Percentiles rank a stretch among this genome's conserved stretches.
These are phyloP conservation scores for Fistulifera solaris DNA, from an alignment of 108 stramenopile genomes.

Conservation along the genomic window DNA sequence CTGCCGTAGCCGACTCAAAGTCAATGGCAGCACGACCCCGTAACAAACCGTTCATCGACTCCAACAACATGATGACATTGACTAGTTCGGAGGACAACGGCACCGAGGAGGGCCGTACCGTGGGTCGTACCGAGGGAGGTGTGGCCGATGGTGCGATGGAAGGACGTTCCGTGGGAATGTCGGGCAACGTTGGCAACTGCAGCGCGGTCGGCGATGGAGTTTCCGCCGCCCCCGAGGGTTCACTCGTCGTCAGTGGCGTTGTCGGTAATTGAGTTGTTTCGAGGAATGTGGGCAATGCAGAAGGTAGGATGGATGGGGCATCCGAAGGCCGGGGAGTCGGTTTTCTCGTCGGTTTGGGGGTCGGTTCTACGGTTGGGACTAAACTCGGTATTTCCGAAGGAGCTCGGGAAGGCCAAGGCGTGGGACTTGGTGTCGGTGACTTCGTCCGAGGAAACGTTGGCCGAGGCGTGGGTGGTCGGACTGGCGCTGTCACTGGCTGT, in stretches of 20 bases:
- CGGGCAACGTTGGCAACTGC: conserved; percentile 3
- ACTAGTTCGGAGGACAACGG: neutral
- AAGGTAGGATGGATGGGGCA: neutral
- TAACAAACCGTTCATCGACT: no score
- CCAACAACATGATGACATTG: neutral
- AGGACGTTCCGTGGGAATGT: neutral
- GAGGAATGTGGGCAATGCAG: neutral
- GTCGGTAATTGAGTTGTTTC: neutral
- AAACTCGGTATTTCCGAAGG: neutral
- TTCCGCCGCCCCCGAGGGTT: neutral
- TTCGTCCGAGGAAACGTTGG: conserved; percentile 7
- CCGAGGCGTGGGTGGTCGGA: neutral
- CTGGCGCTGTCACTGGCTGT: neutral
- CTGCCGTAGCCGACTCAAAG: conserved; percentile 2
- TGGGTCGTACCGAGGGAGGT: neutral
- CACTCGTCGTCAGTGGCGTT: neutral
- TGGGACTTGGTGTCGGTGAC: neutral
- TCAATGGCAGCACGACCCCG: neutral
- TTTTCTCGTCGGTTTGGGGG: neutral
- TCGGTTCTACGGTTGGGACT: neutral
- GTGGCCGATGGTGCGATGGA: neutral
- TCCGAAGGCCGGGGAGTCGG: conserved; percentile 1
- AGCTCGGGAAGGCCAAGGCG: neutral
- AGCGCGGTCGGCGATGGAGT: neutral
- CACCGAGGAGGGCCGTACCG: neutral